These are phyloP conservation scores for Triadica sebifera DNA, from an alignment of 345 rosid genomes.

Conservation along the genomic window DNA sequence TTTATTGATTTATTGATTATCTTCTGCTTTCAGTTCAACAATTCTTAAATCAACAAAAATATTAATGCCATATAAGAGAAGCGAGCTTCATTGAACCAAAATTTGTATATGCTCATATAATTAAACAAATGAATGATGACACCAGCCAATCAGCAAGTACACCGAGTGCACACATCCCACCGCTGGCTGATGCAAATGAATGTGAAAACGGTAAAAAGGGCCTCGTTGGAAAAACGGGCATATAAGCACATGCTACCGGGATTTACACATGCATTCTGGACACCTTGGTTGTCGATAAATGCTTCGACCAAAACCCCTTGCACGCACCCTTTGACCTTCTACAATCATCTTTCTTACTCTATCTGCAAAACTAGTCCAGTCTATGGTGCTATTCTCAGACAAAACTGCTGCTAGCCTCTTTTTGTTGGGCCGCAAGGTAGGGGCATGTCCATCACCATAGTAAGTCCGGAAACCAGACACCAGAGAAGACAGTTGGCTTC, in stretches of 20 bases:
- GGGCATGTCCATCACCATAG: slow-evolving; percentile 65
- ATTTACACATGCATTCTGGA: slow-evolving; percentile 74
- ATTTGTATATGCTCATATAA: background rate
- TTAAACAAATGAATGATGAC: background rate
- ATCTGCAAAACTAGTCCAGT: slow-evolving; percentile 58
- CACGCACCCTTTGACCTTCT: slow-evolving; percentile 59
- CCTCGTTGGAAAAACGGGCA: background rate
- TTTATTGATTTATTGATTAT: slow-evolving; percentile 3
- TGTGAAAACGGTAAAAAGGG: background rate
- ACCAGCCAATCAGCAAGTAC: background rate
- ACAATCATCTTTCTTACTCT: slow-evolving; percentile 69
- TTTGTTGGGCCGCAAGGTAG: slow-evolving; percentile 84
- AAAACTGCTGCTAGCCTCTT: slow-evolving; percentile 82
- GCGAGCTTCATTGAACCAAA: background rate
- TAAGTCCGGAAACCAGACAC: slow-evolving; percentile 86
- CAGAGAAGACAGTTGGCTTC: slow-evolving; percentile 87
- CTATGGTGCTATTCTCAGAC: slow-evolving; percentile 51
- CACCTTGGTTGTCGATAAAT: slow-evolving; percentile 85
- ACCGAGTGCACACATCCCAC: no score
- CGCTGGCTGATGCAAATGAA: background rate
- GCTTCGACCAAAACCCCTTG: slow-evolving; percentile 69
- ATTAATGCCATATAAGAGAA: background rate
- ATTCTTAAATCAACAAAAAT: background rate
- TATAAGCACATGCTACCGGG: slow-evolving; percentile 11
- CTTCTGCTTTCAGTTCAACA: background rate